Evolutionary conservation across 306 rosid species (phyloP).

Genomic region (Inga oerstediana): DNA sequence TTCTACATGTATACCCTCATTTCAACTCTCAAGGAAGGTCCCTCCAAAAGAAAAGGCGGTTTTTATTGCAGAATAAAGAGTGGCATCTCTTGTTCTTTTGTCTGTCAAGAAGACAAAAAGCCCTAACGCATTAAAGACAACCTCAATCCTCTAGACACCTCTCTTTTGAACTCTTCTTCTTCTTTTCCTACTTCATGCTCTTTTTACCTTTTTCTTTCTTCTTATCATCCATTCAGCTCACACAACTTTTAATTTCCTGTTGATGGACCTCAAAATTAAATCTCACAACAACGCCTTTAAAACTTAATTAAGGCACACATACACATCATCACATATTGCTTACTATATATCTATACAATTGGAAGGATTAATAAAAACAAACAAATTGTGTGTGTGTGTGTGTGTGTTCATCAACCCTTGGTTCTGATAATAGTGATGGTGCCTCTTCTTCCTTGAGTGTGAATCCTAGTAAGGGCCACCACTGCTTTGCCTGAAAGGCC

Average conservation of each 20-base stretch:
- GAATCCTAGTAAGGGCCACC: constrained; percentile 90
- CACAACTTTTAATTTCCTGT: constrained; percentile 30
- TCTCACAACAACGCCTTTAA: constrained; percentile 26
- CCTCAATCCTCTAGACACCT: constrained; percentile 27
- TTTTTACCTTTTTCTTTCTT: constrained; percentile 1
- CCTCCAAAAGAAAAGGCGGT: too few species aligned
- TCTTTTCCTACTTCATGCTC: not conserved
- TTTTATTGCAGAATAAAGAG: too few species aligned
- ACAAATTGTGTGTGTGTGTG: constrained; percentile 4
- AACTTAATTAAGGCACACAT: not conserved
- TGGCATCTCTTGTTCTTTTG: not conserved
- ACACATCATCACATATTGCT: constrained; percentile 5
- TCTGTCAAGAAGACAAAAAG: constrained; percentile 32
- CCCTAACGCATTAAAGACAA: constrained; percentile 26
- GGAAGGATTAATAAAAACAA: constrained; percentile 36
- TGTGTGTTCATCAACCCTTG: constrained; percentile 51
- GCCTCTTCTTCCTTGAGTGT: constrained; percentile 92
- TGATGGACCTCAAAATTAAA: constrained; percentile 23
- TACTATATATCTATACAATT: constrained; percentile 53
- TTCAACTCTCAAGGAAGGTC: too few species aligned
- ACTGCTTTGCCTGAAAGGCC: constrained; percentile 98
- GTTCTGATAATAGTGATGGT: constrained; percentile 97
- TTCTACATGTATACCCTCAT: too few species aligned
- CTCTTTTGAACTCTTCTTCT: not conserved
- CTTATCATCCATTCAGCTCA: constrained; percentile 24